Conservation (phyloP, 306 rosid genomes). For the Urtica urens region DNA sequence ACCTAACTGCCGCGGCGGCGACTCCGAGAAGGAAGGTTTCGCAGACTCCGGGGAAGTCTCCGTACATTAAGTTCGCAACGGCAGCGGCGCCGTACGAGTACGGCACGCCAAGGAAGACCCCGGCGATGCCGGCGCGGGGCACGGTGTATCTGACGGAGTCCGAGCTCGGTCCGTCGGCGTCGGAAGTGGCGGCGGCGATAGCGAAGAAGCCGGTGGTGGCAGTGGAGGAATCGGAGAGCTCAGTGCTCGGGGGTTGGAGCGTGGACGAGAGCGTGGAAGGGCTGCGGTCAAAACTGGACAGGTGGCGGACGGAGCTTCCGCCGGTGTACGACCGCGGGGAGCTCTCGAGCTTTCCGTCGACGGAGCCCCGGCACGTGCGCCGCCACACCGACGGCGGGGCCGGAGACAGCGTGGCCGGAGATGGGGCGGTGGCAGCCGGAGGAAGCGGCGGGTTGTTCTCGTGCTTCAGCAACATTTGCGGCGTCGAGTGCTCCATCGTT, state of each 20-base stretch:
- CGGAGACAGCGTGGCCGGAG: background rate
- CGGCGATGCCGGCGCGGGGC: slow-evolving; percentile 10
- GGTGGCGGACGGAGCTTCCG: slow-evolving; percentile 70
- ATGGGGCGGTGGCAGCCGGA: background rate
- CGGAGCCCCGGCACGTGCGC: slow-evolving; percentile 19
- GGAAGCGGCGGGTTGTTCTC: slow-evolving; percentile 47
- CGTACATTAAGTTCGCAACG: background rate
- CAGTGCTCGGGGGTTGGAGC: slow-evolving; percentile 51
- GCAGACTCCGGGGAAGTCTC: slow-evolving; percentile 12
- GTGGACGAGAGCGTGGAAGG: slow-evolving; percentile 60
- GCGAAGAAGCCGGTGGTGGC: slow-evolving; percentile 33
- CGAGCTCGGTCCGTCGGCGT: slow-evolving; percentile 83
- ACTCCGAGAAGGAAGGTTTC: slow-evolving; percentile 16
- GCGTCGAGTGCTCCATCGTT: slow-evolving; percentile 69
- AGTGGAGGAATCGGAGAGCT: slow-evolving; percentile 32
- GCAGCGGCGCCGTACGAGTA: slow-evolving; percentile 28
- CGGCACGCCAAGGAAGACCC: slow-evolving; percentile 45
- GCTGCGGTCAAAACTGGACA: slow-evolving; percentile 55
- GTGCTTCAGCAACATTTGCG: slow-evolving; percentile 88
- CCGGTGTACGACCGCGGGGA: slow-evolving; percentile 56
- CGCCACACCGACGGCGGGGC: slow-evolving; percentile 35
- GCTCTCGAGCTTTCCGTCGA: slow-evolving; percentile 16
- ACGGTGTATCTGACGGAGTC: slow-evolving; percentile 47
- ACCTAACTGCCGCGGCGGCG: background rate
- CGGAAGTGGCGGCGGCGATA: slow-evolving; percentile 71